Conservation (phyloP, 192 early-diverging fungal species). For the Funneliformis geosporum region DNA sequence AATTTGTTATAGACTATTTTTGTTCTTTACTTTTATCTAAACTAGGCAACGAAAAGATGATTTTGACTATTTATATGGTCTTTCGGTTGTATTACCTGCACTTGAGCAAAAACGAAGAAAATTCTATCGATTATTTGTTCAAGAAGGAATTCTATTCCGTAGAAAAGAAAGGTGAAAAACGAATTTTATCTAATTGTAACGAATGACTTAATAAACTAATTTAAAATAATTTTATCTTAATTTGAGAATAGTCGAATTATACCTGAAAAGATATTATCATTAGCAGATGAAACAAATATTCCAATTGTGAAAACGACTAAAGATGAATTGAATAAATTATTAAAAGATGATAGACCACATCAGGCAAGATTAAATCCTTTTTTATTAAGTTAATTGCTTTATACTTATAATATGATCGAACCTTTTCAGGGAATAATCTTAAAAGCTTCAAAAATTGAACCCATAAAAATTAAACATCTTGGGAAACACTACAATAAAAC, state of each 20-base stretch:
- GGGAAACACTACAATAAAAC: background rate
- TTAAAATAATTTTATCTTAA: background rate
- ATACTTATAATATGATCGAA: background rate
- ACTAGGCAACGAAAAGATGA: background rate
- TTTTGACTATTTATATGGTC: slow-evolving; percentile 1
- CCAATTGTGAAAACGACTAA: slow-evolving; percentile 40
- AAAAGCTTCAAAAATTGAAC: slow-evolving; percentile 41
- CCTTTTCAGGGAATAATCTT: slow-evolving; percentile 51
- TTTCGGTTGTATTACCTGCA: background rate
- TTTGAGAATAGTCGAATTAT: background rate
- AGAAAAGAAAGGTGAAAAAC: slow-evolving; percentile 3
- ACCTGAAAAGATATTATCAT: background rate
- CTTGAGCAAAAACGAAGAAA: slow-evolving; percentile 1
- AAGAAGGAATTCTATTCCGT: background rate
- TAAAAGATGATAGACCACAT: slow-evolving; percentile 51
- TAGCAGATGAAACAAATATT: slow-evolving; percentile 24
- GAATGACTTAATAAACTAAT: background rate
- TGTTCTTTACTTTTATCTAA: background rate
- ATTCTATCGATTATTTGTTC: background rate
- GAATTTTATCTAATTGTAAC: too few relatives aligned
- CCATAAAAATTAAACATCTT: slow-evolving; percentile 27
- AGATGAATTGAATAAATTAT: slow-evolving; percentile 44
- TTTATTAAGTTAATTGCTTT: background rate
- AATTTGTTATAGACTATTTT: background rate
- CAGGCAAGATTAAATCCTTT: slow-evolving; percentile 39